Percentiles rank a stretch among this genome's conserved stretches.
Conservation (phyloP, 1,284 basidiomycete species). For the Agroathelia rolfsii region DNA sequence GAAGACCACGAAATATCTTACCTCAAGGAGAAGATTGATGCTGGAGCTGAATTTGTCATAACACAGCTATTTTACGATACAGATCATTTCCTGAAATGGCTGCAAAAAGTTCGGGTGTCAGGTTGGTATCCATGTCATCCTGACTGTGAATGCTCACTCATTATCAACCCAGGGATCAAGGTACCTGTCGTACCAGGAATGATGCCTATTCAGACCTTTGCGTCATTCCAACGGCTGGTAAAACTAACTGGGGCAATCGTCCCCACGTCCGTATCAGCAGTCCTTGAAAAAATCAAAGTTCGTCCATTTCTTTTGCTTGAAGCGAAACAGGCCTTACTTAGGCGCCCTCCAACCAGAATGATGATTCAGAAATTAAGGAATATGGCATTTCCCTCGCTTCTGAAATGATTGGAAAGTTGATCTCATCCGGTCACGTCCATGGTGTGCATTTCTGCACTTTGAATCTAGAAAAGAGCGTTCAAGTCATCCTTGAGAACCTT, state of each 20-base stretch:
- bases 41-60: constrained; percentile 92
- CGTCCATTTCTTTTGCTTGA: constrained; percentile 10
- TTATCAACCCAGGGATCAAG: constrained; percentile 83
- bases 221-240: constrained; percentile 84
- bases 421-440: constrained; percentile 43
- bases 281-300: constrained; percentile 75
- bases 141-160: constrained; percentile 9
- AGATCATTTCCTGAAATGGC: constrained; percentile 76
- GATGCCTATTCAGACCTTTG: constrained; percentile 97
- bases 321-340: constrained; percentile 12
- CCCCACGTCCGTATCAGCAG: constrained; percentile 59
- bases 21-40: constrained; percentile 87
- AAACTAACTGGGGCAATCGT: constrained; percentile 83
- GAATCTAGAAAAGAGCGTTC: constrained; percentile 94
- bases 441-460: constrained; percentile 96
- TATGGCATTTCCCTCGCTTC: constrained; percentile 78
- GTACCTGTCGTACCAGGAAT: constrained; percentile 92
- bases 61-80: constrained; percentile 98
- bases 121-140: too few relatives aligned
- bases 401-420: constrained; percentile 58
- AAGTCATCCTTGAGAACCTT: constrained; percentile 75
- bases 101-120: constrained; percentile 56
- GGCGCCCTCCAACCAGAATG: constrained; percentile 42
- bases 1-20: constrained; percentile 69
- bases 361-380: constrained; percentile 87